Evolutionary conservation across 805 yeast species (phyloP).

Genomic region (Lipomyces chichibuensis): DNA sequence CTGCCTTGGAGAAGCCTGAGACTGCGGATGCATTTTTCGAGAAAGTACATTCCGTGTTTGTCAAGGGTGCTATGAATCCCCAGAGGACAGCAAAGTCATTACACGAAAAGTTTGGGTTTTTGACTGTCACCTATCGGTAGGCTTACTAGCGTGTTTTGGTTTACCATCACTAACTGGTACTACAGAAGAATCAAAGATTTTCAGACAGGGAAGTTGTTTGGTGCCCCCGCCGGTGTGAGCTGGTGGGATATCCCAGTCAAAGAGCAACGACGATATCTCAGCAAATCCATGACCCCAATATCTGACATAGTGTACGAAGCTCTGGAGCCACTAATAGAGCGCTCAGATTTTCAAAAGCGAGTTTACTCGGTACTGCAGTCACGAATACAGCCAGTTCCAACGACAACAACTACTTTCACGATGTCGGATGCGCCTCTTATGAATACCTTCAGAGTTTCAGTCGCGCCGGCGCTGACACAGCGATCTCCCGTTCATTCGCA

Average conservation of each 20-base stretch:
- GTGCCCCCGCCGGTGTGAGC: slow-evolving; percentile 17
- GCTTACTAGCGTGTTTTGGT: not conserved
- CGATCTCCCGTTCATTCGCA: not conserved
- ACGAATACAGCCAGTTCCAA: not conserved
- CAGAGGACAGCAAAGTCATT: slow-evolving; percentile 29
- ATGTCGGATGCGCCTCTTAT: slow-evolving; percentile 10
- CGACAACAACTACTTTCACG: slow-evolving; percentile 3
- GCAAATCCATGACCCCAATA: slow-evolving; percentile 27
- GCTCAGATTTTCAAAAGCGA: slow-evolving; percentile 4
- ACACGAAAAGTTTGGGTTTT: slow-evolving; percentile 29
- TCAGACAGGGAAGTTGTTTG: slow-evolving; percentile 17
- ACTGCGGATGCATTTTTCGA: slow-evolving; percentile 24
- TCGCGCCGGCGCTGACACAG: not conserved
- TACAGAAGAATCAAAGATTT: slow-evolving; percentile 25
- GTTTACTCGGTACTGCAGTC: not conserved
- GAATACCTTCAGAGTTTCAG: slow-evolving; percentile 10
- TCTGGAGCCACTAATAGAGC: slow-evolving; percentile 14
- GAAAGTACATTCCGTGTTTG: slow-evolving; percentile 21
- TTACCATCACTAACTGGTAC: not conserved
- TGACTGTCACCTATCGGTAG: slow-evolving; percentile 21
- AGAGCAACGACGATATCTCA: slow-evolving; percentile 25
- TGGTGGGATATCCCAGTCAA: slow-evolving; percentile 28
- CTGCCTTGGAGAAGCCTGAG: slow-evolving; percentile 11
- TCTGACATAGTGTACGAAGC: slow-evolving; percentile 23
- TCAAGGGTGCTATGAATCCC: slow-evolving; percentile 18